phyloP scores from a whole-genome alignment of 176 grass and related monocot genomes.

The Canna indica region DNA sequence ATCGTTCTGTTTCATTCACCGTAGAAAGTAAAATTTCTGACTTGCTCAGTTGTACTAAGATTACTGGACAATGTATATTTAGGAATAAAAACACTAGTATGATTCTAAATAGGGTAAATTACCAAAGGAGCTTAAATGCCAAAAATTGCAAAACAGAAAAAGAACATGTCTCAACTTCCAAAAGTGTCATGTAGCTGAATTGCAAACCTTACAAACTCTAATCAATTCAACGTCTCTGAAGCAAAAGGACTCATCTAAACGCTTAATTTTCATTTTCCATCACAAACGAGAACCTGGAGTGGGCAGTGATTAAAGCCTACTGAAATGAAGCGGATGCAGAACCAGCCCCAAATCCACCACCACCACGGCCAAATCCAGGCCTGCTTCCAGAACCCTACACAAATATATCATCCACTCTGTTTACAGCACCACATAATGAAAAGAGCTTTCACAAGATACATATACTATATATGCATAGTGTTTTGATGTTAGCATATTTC shows the following conservation, averaged over 20 bases:
- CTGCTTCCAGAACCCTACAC: slow-evolving; percentile 56
- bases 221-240: background rate
- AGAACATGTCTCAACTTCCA: background rate
- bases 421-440: background rate
- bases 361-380: slow-evolving; percentile 71
- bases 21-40: too few species aligned
- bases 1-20: too few species aligned
- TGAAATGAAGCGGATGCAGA: slow-evolving; percentile 32
- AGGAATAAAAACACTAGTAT: too few species aligned
- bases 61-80: too few species aligned
- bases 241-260: background rate
- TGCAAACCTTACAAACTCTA: background rate
- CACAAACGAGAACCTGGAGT: background rate
- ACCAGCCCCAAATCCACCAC: slow-evolving; percentile 39
- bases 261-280: background rate
- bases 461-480: too few species aligned
- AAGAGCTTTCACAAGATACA: too few species aligned
- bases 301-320: background rate
- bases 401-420: background rate
- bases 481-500: too few species aligned
- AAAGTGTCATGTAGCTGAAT: background rate
- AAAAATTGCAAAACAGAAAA: background rate
- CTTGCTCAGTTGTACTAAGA: too few species aligned
- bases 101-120: too few species aligned
- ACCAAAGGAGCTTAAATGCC: background rate